phyloP scores from a whole-genome alignment of 208 protist species.

The Perkinsela sp. region DNA sequence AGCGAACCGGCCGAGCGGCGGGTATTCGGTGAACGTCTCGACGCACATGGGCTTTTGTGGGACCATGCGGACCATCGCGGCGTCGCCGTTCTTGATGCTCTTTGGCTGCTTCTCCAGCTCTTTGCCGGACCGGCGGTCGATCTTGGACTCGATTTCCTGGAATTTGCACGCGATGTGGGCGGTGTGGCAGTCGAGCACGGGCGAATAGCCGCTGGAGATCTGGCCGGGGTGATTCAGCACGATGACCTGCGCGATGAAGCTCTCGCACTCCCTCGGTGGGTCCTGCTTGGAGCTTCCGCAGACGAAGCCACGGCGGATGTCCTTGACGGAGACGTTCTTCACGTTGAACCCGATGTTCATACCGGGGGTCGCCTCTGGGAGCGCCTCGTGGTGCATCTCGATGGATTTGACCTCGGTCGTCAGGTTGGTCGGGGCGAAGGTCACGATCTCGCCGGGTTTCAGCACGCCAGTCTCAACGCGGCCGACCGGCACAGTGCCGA shows the following conservation, averaged over 20 bases:
- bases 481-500: constrained; percentile 21
- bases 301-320: constrained; percentile 56
- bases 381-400: constrained; percentile 57
- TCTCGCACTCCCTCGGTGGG: constrained; percentile 15
- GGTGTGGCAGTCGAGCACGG: constrained; percentile 74
- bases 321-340: constrained; percentile 62
- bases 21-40: constrained; percentile 72
- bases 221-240: constrained; percentile 69
- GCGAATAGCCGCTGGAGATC: constrained; percentile 57
- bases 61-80: constrained; percentile 53
- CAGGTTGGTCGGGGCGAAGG: constrained; percentile 16
- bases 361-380: constrained; percentile 33
- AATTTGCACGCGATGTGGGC: constrained; percentile 73
- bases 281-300: constrained; percentile 23
- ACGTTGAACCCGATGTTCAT: constrained; percentile 83
- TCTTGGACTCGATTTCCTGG: constrained; percentile 47
- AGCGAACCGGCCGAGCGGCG: constrained; percentile 76
- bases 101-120: constrained; percentile 53
- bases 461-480: constrained; percentile 24
- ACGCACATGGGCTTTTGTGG: constrained; percentile 71
- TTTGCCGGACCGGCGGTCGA: constrained; percentile 66
- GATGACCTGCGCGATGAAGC: constrained; percentile 71
- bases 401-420: constrained; percentile 40
- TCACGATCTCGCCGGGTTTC: constrained; percentile 18
- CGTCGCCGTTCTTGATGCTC: constrained; percentile 65